Conservation (phyloP, 768 basidiomycete species). For the Jaapia argillacea region DNA sequence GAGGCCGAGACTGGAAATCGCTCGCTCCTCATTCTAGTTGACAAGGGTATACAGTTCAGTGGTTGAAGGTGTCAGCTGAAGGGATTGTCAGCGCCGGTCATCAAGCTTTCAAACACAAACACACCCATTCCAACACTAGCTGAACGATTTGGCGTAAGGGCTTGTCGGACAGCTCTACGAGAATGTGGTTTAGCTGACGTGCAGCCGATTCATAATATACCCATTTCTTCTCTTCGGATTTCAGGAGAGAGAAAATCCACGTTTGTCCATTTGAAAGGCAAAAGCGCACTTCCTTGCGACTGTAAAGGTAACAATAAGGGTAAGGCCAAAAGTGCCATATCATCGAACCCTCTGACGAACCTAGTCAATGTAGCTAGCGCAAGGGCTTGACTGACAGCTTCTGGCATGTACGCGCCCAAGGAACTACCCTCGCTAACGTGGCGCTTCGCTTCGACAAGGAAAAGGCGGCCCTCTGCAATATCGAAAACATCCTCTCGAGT, state of each 20-base stretch:
- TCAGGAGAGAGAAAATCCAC: background rate
- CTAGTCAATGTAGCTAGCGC: background rate
- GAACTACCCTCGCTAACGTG: background rate
- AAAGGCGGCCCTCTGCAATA: too few relatives aligned
- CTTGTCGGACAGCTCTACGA: background rate
- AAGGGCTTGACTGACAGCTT: background rate
- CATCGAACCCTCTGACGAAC: background rate
- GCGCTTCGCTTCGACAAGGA: background rate
- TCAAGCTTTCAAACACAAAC: constrained; percentile 9
- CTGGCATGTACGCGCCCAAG: background rate
- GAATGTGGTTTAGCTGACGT: background rate
- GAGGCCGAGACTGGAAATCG: too few relatives aligned
- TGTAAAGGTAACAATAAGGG: background rate
- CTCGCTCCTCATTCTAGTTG: too few relatives aligned
- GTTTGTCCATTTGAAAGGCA: background rate
- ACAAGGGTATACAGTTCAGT: too few relatives aligned
- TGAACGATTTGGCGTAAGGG: background rate
- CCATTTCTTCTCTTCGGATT: background rate
- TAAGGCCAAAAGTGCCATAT: background rate
- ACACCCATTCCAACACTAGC: background rate
- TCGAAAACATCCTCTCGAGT: background rate
- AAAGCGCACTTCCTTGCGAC: background rate
- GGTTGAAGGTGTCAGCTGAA: too few relatives aligned
- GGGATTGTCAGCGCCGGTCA: too few relatives aligned
- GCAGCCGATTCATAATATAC: background rate